Conservation (phyloP, 306 rosid species). For the Quercus mongolica region DNA sequence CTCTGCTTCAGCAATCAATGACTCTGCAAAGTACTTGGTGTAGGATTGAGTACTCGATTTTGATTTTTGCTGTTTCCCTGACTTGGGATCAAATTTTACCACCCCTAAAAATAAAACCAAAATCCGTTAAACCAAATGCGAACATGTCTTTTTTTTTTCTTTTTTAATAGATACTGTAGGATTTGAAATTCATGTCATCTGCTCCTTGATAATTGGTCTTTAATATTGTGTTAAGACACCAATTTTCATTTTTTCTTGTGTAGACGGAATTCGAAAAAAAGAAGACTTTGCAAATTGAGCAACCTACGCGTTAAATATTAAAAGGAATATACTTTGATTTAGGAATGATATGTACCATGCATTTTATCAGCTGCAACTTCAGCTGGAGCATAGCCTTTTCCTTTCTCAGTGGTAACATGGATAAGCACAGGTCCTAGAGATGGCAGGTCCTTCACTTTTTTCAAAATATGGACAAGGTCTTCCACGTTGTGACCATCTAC, state of each 20-base stretch:
- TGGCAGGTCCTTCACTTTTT: conserved; percentile 42
- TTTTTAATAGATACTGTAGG: too few species aligned
- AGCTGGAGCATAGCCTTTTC: conserved; percentile 64
- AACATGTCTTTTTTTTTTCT: too few species aligned
- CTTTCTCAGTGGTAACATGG: conserved; percentile 62
- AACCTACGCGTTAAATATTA: too few species aligned
- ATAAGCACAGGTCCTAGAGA: conserved; percentile 57
- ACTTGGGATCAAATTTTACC: conserved; percentile 49
- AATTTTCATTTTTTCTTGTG: too few species aligned
- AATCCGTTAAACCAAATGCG: neutral
- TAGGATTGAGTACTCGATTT: conserved; percentile 34
- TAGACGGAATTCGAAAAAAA: too few species aligned
- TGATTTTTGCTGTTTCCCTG: conserved; percentile 55
- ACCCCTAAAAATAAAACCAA: conserved; percentile 39
- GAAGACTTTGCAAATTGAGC: too few species aligned
- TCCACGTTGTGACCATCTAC: conserved; percentile 59
- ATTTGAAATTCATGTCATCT: too few species aligned
- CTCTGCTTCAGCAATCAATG: conserved; percentile 61
- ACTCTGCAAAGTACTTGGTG: conserved; percentile 54
- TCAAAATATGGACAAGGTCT: conserved; percentile 47
- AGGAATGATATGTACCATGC: conserved; percentile 39
- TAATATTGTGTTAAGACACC: too few species aligned
- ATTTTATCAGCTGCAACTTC: conserved; percentile 62
- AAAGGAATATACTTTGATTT: neutral
- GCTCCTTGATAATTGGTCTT: too few species aligned